phyloP scores from a whole-genome alignment of 75 land plant species.

The Selaginella moellendorffii region DNA sequence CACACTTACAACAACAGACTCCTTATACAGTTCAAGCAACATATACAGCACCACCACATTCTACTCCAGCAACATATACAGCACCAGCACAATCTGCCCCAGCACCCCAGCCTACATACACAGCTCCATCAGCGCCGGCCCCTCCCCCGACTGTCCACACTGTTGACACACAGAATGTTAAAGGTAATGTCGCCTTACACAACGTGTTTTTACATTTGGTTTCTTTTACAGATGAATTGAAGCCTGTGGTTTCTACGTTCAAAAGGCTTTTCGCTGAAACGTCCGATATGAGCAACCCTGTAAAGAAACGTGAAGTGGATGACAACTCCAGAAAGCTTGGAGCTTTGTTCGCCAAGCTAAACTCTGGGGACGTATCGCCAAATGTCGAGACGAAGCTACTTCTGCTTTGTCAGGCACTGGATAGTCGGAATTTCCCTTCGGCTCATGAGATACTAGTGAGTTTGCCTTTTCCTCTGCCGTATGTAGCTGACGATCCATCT shows the following conservation, averaged over 20 bases:
- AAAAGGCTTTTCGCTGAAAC: constrained; percentile 75
- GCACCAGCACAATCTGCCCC: constrained; percentile 15
- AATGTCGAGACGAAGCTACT: constrained; percentile 67
- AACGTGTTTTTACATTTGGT: no score
- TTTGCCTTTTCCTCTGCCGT: neutral
- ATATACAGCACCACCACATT: no score
- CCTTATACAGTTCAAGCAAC: no score
- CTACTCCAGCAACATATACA: constrained; percentile 53
- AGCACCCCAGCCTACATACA: constrained; percentile 17
- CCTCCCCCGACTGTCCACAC: constrained; percentile 81
- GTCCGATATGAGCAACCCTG: constrained; percentile 51
- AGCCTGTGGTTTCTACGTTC: constrained; percentile 62
- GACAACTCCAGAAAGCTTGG: constrained; percentile 89
- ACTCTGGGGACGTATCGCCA: constrained; percentile 69
- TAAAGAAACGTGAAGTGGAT: constrained; percentile 76
- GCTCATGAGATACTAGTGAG: constrained; percentile 82
- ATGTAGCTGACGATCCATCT: neutral
- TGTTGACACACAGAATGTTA: constrained; percentile 77
- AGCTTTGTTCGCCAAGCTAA: constrained; percentile 70
- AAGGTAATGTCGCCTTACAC: no score
- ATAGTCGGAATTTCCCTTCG: constrained; percentile 43
- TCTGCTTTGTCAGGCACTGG: constrained; percentile 78
- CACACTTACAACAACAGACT: neutral
- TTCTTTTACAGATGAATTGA: constrained; percentile 48
- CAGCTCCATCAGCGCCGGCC: constrained; percentile 34